A percentile compares a stretch with the other conserved stretches of the same genome.
Conservation (phyloP, 75 land plant genomes). For the Sequoiadendron giganteum region DNA sequence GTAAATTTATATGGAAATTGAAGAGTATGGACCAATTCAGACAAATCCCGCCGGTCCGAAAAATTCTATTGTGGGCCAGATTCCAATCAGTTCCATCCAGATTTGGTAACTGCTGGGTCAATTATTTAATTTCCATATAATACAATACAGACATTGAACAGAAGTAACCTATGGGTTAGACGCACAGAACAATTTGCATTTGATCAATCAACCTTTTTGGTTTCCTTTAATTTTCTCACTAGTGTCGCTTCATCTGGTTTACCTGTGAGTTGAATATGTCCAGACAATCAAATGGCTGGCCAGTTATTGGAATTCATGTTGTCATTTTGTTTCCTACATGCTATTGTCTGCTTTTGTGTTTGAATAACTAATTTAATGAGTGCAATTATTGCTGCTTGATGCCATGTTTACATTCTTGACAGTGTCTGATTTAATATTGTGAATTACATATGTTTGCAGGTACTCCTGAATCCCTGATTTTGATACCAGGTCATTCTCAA, state of each 20-base stretch:
- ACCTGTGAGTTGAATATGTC: neutral
- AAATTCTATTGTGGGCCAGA: too few species aligned
- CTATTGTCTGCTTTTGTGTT: neutral
- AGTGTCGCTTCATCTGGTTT: neutral
- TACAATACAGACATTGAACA: neutral
- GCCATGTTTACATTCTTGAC: neutral
- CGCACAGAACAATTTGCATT: neutral
- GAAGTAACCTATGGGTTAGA: too few species aligned
- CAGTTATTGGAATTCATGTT: neutral
- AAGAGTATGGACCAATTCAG: too few species aligned
- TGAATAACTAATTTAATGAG: neutral
- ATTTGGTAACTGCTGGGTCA: too few species aligned
- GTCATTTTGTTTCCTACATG: neutral
- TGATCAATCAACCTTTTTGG: neutral
- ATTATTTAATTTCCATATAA: too few species aligned
- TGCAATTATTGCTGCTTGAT: neutral
- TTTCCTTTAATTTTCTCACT: neutral
- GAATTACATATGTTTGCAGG: neutral
- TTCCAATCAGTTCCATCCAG: too few species aligned
- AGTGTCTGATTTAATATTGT: neutral
- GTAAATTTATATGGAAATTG: too few species aligned
- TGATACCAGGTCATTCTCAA: neutral
- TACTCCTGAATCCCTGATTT: neutral
- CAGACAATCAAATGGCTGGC: neutral
- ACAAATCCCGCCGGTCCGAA: too few species aligned